phyloP scores from a whole-genome alignment of 805 yeast species.

The Deakozyma indianensis region DNA sequence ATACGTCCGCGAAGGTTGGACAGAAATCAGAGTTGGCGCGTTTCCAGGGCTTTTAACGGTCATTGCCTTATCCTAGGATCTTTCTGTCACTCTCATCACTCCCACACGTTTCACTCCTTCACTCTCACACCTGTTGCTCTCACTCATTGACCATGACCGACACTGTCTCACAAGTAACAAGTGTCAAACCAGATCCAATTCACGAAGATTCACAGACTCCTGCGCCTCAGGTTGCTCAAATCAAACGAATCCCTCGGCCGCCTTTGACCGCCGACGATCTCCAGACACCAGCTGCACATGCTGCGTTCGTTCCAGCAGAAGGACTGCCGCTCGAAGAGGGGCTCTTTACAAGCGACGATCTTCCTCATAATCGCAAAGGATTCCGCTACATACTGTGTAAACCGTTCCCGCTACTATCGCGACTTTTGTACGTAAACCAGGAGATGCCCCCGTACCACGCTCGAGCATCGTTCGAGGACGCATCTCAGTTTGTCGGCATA shows the following conservation, averaged over 20 bases:
- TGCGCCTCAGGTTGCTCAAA: background rate
- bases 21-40: too few relatives aligned
- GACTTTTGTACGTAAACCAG: conserved; percentile 51
- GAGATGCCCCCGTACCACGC: conserved; percentile 57
- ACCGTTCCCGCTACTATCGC: conserved; percentile 39
- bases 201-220: too few relatives aligned
- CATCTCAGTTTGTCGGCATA: conserved; percentile 42
- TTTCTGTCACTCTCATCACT: too few relatives aligned
- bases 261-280: conserved; percentile 1
- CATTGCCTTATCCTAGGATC: too few relatives aligned
- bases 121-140: too few relatives aligned
- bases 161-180: too few relatives aligned
- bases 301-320: background rate
- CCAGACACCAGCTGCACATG: background rate
- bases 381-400: conserved; percentile 70
- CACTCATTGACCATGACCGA: too few relatives aligned
- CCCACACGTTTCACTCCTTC: too few relatives aligned
- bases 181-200: too few relatives aligned
- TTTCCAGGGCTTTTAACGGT: too few relatives aligned
- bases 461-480: conserved; percentile 51
- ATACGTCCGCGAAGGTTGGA: too few relatives aligned
- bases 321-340: conserved; percentile 4
- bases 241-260: background rate
- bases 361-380: conserved; percentile 66
- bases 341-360: conserved; percentile 49